Percentiles rank a stretch among this genome's conserved stretches.
Conservation (phyloP, 352 stramenopile genomes). For the Phytophthora brassicae region DNA sequence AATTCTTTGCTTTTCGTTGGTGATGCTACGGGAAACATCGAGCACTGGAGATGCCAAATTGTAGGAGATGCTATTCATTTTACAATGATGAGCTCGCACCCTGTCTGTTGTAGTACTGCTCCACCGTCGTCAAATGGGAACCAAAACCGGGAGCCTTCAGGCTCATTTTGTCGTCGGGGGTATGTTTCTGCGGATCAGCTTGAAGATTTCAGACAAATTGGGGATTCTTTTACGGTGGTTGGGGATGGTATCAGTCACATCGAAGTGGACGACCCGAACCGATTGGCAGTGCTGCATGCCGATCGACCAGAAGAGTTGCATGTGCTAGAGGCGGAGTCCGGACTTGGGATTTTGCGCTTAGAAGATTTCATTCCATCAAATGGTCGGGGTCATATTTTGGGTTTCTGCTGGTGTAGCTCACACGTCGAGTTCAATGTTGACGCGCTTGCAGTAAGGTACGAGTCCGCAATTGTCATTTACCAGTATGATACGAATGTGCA, state of each 20-base stretch:
- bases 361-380: conserved; percentile 68
- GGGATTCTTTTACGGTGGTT: neutral
- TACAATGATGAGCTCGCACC: conserved; percentile 69
- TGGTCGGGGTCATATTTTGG: conserved; percentile 56
- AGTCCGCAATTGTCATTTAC: conserved; percentile 71
- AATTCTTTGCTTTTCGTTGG: conserved; percentile 84
- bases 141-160: conserved; percentile 1
- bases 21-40: conserved; percentile 49
- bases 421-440: conserved; percentile 88
- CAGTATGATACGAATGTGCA: conserved; percentile 72
- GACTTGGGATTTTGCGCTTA: conserved; percentile 70
- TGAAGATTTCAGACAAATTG: conserved; percentile 9
- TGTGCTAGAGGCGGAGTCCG: conserved; percentile 81
- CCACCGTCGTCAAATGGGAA: conserved; percentile 9
- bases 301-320: conserved; percentile 51
- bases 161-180: conserved; percentile 38
- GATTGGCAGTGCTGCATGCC: conserved; percentile 64
- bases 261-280: conserved; percentile 86
- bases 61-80: conserved; percentile 54
- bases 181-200: conserved; percentile 30
- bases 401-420: conserved; percentile 78
- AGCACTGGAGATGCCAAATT: conserved; percentile 80
- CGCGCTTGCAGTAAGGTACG: conserved; percentile 71
- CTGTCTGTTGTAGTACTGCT: conserved; percentile 8
- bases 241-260: conserved; percentile 58